Evolutionary conservation across 768 basidiomycete genomes (phyloP), one percentile per base, ranked within the genome.

Genomic region (Lactifluus subvellereus): DNA sequence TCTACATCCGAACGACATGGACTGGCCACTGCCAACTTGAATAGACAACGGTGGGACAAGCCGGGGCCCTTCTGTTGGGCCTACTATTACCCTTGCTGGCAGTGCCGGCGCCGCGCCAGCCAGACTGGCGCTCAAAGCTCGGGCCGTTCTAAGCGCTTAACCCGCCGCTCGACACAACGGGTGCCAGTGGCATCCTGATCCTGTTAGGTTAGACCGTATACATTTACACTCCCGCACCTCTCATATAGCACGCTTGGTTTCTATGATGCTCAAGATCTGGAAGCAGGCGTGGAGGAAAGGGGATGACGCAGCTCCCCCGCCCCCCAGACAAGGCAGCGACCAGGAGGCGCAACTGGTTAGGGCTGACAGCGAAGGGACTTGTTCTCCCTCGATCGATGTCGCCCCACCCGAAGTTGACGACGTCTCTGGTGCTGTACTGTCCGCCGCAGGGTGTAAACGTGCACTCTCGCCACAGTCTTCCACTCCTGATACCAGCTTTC

Each of bases 251-350:
- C 53, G 54, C 53, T 40, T 48, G 37, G 47, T 30, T 54, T 33
- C 48, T 40, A 32, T 52, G 30, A 84, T 84, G 82, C 71, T 82
- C 64, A 80, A 79, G 52, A 71, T 80, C 52, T 81, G 81, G 77
- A 81, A 80, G 66, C 72, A 79, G 61, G 77, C 79, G 57, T 82
- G 80, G 79, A 77, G 74, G 68, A 74, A 76, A 49, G 72, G 74
- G 60, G 73, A 68, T 42, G 38, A 35, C 30, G 50, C 48, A 43
- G 37, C 56, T 37, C 42, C 54, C 48, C 37, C 56, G 33, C 62
- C 62, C 18, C 43, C 66, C 48, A 59, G 56, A 59, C 58, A 60
- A 42, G 63, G 49, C 63, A 64, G 66, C 27, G 61, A 66, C 56
- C 45, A 61, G 33, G 64, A 55, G 59, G 53, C 56, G 9, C 64